A percentile compares a stretch with the other conserved stretches of the same genome.
Evolutionary conservation across 2,329 filamentous ascomycete genomes (phyloP).

Genomic region (Tolypocladium capitatum): DNA sequence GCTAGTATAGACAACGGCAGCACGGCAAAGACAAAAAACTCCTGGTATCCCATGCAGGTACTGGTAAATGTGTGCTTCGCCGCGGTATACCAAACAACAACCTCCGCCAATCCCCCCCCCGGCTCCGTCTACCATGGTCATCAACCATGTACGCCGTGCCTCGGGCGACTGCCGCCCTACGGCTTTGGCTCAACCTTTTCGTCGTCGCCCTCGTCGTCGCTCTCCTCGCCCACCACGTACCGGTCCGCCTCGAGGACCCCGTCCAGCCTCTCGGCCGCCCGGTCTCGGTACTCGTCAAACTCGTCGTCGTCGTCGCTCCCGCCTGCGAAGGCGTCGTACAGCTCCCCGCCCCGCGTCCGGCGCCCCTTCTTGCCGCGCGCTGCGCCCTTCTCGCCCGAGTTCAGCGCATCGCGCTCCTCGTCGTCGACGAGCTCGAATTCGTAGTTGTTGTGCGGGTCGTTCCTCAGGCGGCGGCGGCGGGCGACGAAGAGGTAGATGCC

Average conservation of each 20-base stretch:
- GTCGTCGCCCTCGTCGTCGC: slow-evolving; percentile 16
- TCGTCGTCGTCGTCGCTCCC: slow-evolving; percentile 57
- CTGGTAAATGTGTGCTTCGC: neutral
- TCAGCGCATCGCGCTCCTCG: slow-evolving; percentile 52
- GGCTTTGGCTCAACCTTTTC: slow-evolving; percentile 12
- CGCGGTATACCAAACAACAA: neutral
- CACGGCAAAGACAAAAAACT: neutral
- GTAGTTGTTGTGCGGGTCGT: slow-evolving; percentile 67
- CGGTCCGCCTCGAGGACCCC: slow-evolving; percentile 20
- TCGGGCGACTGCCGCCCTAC: slow-evolving; percentile 8
- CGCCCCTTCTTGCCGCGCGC: slow-evolving; percentile 28
- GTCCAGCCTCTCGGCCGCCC: slow-evolving; percentile 15
- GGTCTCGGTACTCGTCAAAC: slow-evolving; percentile 29
- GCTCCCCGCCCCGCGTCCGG: slow-evolving; percentile 62
- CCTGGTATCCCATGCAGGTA: neutral
- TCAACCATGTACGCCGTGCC: too few relatives aligned
- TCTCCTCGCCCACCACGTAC: slow-evolving; percentile 38
- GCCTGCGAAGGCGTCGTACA: slow-evolving; percentile 95
- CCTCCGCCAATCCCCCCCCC: neutral
- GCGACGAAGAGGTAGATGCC: slow-evolving; percentile 73
- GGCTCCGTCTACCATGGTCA: neutral
- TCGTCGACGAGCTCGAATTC: slow-evolving; percentile 90
- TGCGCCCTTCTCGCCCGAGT: slow-evolving; percentile 30
- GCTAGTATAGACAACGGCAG: neutral
- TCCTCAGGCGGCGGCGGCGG: slow-evolving; percentile 61